A percentile compares a stretch with the other conserved stretches of the same genome.
phyloP scores from a whole-genome alignment of 2,329 filamentous ascomycete species.

The Neurospora crassa region DNA sequence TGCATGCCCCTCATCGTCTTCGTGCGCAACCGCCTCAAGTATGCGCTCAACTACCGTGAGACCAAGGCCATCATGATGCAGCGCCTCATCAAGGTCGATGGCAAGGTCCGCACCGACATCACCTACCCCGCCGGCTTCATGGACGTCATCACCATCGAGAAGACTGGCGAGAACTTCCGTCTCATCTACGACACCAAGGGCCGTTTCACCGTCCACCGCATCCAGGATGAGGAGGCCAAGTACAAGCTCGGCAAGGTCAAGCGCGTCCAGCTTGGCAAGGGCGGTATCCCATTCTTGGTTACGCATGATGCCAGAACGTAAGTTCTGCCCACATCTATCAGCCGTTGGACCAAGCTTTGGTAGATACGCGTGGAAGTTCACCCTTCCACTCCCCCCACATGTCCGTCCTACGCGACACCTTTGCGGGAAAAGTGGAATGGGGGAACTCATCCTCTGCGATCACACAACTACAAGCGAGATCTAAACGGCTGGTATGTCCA shows the following conservation, averaged over 20 bases:
- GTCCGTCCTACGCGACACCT: background rate
- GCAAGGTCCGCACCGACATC: conserved; percentile 97
- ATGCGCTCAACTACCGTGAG: conserved; percentile 98
- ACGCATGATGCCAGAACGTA: conserved; percentile 99
- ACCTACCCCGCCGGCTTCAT: conserved; percentile 98
- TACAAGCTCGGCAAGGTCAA: conserved; percentile 99
- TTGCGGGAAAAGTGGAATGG: background rate
- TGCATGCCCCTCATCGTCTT: conserved; percentile 99
- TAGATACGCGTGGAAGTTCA: conserved; percentile 28
- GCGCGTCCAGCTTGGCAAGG: conserved; percentile 97
- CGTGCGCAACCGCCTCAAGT: conserved; percentile 95
- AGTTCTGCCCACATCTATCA: conserved; percentile 99
- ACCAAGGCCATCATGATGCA: conserved; percentile 98
- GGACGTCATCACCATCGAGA: conserved; percentile 99
- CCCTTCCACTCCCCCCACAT: background rate
- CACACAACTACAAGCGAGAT: conserved; percentile 23
- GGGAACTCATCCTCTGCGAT: background rate
- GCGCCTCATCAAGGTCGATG: conserved; percentile 98
- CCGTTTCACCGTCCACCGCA: conserved; percentile 99
- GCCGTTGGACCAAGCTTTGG: conserved; percentile 99
- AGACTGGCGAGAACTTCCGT: conserved; percentile 99
- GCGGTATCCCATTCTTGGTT: conserved; percentile 99
- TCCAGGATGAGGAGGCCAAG: conserved; percentile 95
- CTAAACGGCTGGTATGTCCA: conserved; percentile 47
- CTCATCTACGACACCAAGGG: conserved; percentile 99